phyloP scores from a whole-genome alignment of 2,329 filamentous ascomycete species.

The Didymella arachidicola region DNA sequence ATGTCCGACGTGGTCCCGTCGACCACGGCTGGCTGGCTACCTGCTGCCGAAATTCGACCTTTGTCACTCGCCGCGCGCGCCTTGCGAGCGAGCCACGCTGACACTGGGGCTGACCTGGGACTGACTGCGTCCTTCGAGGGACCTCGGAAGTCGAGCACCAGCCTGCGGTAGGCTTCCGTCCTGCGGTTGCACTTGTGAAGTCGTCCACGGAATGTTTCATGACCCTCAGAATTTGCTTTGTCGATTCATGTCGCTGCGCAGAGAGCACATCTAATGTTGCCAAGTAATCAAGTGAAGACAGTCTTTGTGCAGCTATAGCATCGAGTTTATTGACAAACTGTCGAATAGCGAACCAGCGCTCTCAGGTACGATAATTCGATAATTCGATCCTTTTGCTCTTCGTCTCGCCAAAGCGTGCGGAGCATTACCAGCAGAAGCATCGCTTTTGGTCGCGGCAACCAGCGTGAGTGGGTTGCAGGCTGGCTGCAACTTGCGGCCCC shows the following conservation, averaged over 20 bases:
- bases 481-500: not conserved
- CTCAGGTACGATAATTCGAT: conserved; percentile 27
- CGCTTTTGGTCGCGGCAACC: conserved; percentile 8
- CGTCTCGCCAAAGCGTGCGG: conserved; percentile 3
- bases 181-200: conserved; percentile 11
- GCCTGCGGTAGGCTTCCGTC: conserved; percentile 22
- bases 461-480: conserved; percentile 1
- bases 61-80: not conserved
- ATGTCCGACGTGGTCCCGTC: conserved; percentile 5
- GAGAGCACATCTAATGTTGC: conserved; percentile 33
- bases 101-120: not conserved
- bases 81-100: conserved; percentile 12
- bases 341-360: conserved; percentile 26
- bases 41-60: conserved; percentile 5
- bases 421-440: conserved; percentile 4
- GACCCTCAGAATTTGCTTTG: conserved; percentile 21
- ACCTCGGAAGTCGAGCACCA: conserved; percentile 1
- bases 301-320: conserved; percentile 35
- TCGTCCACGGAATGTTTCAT: conserved; percentile 32
- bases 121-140: not conserved
- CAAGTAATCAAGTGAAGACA: conserved; percentile 41
- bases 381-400: not conserved
- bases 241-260: conserved; percentile 29
- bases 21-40: conserved; percentile 15
- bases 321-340: conserved; percentile 16